These are phyloP conservation scores for Collybiopsis luxurians DNA, from an alignment of 768 basidiomycete genomes.

Conservation along the genomic window DNA sequence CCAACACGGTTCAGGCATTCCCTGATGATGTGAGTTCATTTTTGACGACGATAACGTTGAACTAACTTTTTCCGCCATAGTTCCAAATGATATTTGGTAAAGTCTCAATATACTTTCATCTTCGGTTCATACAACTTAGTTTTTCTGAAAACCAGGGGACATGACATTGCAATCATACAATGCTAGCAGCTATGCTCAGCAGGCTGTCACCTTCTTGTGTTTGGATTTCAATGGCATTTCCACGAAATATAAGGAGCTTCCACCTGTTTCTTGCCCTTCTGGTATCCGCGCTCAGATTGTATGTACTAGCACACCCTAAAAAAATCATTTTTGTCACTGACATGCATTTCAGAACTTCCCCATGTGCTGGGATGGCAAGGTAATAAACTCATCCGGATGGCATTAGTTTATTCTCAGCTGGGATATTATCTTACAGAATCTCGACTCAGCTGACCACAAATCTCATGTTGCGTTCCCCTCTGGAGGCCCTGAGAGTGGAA, in stretches of 20 bases:
- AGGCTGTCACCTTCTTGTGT: conserved; percentile 47
- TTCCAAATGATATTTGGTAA: conserved; percentile 53
- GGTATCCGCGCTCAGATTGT: conserved; percentile 52
- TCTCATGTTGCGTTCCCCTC: conserved; percentile 49
- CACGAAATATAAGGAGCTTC: conserved; percentile 35
- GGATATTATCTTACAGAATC: no score
- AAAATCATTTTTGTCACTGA: neutral
- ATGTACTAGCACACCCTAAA: conserved; percentile 17
- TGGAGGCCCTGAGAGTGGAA: conserved; percentile 45
- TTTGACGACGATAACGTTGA: neutral
- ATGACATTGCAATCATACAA: conserved; percentile 47
- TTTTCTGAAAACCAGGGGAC: conserved; percentile 26
- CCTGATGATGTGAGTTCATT: conserved; percentile 46
- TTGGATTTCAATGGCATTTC: conserved; percentile 43
- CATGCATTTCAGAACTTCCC: conserved; percentile 41
- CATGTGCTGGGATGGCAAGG: conserved; percentile 57
- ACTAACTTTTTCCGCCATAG: conserved; percentile 21
- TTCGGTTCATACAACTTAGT: neutral
- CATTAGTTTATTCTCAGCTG: no score
- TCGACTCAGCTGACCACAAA: conserved; percentile 50
- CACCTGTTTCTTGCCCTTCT: conserved; percentile 37
- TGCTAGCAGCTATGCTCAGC: conserved; percentile 38
- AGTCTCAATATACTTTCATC: conserved; percentile 12
- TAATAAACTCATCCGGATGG: no score
- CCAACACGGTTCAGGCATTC: conserved; percentile 49